Base-by-base conservation (phyloP, 2,329 filamentous ascomycete species). In the Talaromyces amestolkiae region DNA sequence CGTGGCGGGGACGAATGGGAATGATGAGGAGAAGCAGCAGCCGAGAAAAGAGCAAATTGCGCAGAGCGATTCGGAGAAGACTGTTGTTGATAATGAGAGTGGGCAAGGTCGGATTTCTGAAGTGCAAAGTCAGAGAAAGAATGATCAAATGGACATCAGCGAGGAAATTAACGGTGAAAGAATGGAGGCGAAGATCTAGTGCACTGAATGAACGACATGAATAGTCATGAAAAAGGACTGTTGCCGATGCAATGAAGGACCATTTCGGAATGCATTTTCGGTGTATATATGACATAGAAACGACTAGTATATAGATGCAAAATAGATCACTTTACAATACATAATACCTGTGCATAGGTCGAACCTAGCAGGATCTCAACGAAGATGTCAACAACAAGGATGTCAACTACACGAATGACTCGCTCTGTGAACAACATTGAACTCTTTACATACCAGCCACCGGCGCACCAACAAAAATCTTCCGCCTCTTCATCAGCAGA, bases 11-110 rank as follows among this genome's bases (percentile, higher is more conserved):
- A 43, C 43, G 27, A 45, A 45, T 45, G 56, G 56, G 22, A 59
- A 27, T 59, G 56, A 59, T 19, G 56, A 43, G 22, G 56, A 59
- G 37, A 59, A 59, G 39, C 56, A 56, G 33, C 56, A 43, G 19
- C 24, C 19, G 22, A 8, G 7, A 0, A 43, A 59, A 10, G n/a
- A 39, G 13, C 33, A 24, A 22, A 19, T 41, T 41, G 56, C 22
- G 7, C 56, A 59, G 17, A 59, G 56, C 45, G 56, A 59, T 45
- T 41, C 35, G 27, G 56, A 59, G 15, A 59, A 59, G 27, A 45
- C 56, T 45, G 56, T 45, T 33, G 37, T 31, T 31, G 24, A 33
- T 45, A 19, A 11, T 45, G 53, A 56, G 66, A 39, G 65, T 15
- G 9, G 5, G 19, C 53, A 22, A 37, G 22, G 9, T 13, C 31